Evolutionary conservation across 352 stramenopile species (phyloP).

Genomic region (Pythium dissotocum): DNA sequence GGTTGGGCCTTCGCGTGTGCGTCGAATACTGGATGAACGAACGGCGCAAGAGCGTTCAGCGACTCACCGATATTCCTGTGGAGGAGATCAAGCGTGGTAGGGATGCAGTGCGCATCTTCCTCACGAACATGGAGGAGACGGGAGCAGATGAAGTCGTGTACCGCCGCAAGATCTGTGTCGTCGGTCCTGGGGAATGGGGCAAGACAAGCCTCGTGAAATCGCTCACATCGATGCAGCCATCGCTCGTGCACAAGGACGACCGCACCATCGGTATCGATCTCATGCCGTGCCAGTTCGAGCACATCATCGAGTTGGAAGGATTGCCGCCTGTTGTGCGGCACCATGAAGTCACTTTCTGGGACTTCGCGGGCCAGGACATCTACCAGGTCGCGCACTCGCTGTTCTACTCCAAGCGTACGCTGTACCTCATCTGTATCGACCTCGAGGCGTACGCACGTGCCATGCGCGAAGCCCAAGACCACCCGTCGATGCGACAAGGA

Average conservation of each 20-base stretch:
- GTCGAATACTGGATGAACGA: constrained; percentile 12
- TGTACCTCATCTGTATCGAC: constrained; percentile 25
- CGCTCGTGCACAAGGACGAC: constrained; percentile 24
- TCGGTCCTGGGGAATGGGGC: constrained; percentile 34
- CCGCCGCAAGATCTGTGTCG: constrained; percentile 35
- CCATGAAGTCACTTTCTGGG: constrained; percentile 24
- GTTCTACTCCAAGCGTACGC: constrained; percentile 24
- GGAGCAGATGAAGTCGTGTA: constrained; percentile 14
- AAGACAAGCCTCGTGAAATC: constrained; percentile 44
- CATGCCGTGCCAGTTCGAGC: constrained; percentile 29
- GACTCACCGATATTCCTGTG: constrained; percentile 13
- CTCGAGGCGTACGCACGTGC: constrained; percentile 10
- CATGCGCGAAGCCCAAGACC: neutral
- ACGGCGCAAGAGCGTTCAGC: constrained; percentile 4
- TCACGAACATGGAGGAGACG: constrained; percentile 15
- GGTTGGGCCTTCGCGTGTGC: constrained; percentile 16
- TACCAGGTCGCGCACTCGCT: constrained; percentile 17
- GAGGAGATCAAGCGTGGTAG: constrained; percentile 26
- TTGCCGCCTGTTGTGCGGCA: neutral
- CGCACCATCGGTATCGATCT: constrained; percentile 42
- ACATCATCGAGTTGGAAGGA: neutral
- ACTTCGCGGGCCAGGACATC: constrained; percentile 9
- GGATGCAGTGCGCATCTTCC: constrained; percentile 24
- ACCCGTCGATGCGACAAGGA: neutral
- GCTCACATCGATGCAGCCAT: constrained; percentile 20